Evolutionary conservation across 257 asterid genomes (phyloP), one percentile per base, ranked within the genome.

Genomic region (Nicotiana tomentosiformis): DNA sequence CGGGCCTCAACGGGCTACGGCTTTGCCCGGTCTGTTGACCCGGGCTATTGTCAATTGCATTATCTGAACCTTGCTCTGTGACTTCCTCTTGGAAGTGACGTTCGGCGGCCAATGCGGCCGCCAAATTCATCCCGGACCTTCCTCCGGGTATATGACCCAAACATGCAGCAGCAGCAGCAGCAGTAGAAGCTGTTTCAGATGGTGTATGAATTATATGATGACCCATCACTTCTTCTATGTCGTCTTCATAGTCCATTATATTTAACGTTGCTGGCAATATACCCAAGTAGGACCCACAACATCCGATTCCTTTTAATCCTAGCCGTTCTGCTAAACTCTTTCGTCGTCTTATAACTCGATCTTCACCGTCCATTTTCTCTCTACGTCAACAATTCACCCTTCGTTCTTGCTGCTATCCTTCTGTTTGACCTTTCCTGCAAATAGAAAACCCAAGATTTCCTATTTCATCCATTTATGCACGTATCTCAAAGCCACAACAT

Each of bases 31-130:
- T 3, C 51, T 3, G 51, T 43, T 3, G 10, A 43, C 51, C 9
- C 0, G 12, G 51, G 51, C 12, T 43, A 43, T 9, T 43, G 51
- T 2, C 12, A 43, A 9, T 43, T 43, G 12, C 12, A 9, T 43
- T 43, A 2, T 43, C 4, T 0, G 4, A 43, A 9, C 11, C 51
- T 43, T 43, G 51, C 51, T 43, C 51, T 0, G 3, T 1, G 11
- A 3, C 11, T 43, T 39, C 49, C 10, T 7, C 10, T 39, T 10
- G 49, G 3, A 89, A 66, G 77, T 91, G 88, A 81, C 98, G 84
- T 86, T 96, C 99, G 0, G 95, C 96, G 1, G 94, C 97, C 82
- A 96, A 69, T 82, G 97, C 99, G 58, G 92, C 92, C 30, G 98
- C 99, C 82, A 96, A 60, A 74, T 93, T 96, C 97, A 88, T 93